Conservation (phyloP, 345 rosid genomes). For the Xanthoceras sorbifolium region DNA sequence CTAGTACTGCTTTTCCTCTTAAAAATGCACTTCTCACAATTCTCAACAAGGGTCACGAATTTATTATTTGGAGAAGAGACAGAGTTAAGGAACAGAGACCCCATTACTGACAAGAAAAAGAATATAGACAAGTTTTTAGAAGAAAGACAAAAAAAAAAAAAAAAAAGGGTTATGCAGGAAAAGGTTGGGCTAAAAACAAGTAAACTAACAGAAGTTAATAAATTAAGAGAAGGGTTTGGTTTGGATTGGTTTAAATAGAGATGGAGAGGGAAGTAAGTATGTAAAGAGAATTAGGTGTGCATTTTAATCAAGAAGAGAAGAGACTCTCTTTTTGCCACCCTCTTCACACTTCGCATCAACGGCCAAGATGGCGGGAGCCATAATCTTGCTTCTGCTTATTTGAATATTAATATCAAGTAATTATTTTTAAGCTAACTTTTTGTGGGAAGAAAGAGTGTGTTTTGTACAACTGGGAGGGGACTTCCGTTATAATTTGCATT, state of each 20-base stretch:
- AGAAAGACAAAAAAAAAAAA: constrained; percentile 25
- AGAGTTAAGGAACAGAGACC: constrained; percentile 66
- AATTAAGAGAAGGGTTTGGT: constrained; percentile 43
- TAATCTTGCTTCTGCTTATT: constrained; percentile 28
- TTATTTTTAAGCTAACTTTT: neutral
- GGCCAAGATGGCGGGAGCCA: constrained; percentile 39
- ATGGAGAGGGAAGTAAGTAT: constrained; percentile 26
- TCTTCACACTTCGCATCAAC: constrained; percentile 8
- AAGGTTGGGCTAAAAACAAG: constrained; percentile 48
- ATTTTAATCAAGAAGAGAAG: neutral
- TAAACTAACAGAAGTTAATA: constrained; percentile 48
- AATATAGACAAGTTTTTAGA: constrained; percentile 26
- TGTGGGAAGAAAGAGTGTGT: constrained; percentile 17
- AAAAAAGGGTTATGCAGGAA: constrained; percentile 34
- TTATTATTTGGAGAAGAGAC: constrained; percentile 30
- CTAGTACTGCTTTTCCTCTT: constrained; percentile 30
- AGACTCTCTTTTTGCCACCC: constrained; percentile 49
- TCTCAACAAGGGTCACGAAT: constrained; percentile 22
- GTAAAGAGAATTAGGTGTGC: constrained; percentile 7
- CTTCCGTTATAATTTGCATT: neutral
- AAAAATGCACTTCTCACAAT: constrained; percentile 27
- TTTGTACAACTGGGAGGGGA: neutral
- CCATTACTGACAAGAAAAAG: constrained; percentile 56
- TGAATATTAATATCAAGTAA: constrained; percentile 28
- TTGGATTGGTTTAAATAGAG: constrained; percentile 47